These are phyloP conservation scores for Wickerhamomyces strasburgensis DNA, from an alignment of 805 yeast genomes.

Conservation along the genomic window DNA sequence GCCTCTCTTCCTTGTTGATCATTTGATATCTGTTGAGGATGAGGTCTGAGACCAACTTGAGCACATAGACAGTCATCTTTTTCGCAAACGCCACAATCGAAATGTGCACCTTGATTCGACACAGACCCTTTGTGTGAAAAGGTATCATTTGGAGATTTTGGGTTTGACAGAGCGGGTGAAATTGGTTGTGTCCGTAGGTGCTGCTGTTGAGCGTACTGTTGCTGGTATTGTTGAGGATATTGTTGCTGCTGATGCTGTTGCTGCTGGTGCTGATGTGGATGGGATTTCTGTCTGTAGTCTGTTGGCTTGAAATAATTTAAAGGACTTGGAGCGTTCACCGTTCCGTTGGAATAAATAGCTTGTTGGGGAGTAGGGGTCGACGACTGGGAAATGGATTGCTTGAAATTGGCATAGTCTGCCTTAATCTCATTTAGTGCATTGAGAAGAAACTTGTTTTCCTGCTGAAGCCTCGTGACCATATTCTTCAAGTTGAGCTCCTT, in stretches of 20 bases:
- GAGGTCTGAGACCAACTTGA: slow-evolving; percentile 27
- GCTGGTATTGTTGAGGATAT: slow-evolving; percentile 5
- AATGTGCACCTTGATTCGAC: slow-evolving; percentile 21
- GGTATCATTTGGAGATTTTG: slow-evolving; percentile 34
- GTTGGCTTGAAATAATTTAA: slow-evolving; percentile 46
- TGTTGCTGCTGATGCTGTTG: slow-evolving; percentile 3
- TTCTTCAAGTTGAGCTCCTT: slow-evolving; percentile 37
- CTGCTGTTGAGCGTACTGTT: slow-evolving; percentile 17
- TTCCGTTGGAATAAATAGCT: slow-evolving; percentile 23
- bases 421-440: slow-evolving; percentile 28
- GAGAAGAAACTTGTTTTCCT: slow-evolving; percentile 32
- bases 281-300: slow-evolving; percentile 23
- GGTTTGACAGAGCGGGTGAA: slow-evolving; percentile 40
- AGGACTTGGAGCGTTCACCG: slow-evolving; percentile 24
- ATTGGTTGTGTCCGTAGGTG: slow-evolving; percentile 1
- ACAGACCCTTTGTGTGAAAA: slow-evolving; percentile 19
- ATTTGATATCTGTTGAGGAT: slow-evolving; percentile 14
- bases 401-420: slow-evolving; percentile 20
- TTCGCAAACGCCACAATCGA: slow-evolving; percentile 59
- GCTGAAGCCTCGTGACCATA: slow-evolving; percentile 19
- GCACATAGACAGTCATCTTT: slow-evolving; percentile 70
- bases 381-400: slow-evolving; percentile 9
- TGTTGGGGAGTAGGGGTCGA: slow-evolving; percentile 18
- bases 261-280: slow-evolving; percentile 2
- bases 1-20: slow-evolving; percentile 21